These are phyloP conservation scores for Saccharum spontaneum DNA, from an alignment of 176 grass and related monocot species.

Conservation along the genomic window DNA sequence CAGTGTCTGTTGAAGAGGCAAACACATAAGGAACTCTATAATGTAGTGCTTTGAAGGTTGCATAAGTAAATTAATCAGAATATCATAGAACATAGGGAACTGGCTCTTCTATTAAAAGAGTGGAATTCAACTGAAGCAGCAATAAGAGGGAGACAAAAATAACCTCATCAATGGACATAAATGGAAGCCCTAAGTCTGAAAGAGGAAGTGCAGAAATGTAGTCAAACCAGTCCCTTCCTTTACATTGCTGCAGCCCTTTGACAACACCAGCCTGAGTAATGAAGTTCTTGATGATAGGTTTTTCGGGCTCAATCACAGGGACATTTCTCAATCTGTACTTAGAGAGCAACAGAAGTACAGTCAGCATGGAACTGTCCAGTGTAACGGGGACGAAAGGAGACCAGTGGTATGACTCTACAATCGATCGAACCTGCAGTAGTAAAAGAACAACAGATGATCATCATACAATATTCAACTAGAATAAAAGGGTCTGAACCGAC, in stretches of 20 bases:
- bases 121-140: constrained; percentile 16
- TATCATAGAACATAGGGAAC: neutral
- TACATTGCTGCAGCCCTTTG: constrained; percentile 81
- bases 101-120: neutral
- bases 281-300: constrained; percentile 79
- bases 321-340: constrained; percentile 95
- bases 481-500: neutral
- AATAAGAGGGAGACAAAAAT: constrained; percentile 30
- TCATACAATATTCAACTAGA: constrained; percentile 12
- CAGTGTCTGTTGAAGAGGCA: neutral
- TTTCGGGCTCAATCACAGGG: constrained; percentile 72
- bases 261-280: constrained; percentile 85
- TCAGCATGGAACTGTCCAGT: constrained; percentile 76
- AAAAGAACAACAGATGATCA: constrained; percentile 6
- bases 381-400: constrained; percentile 80
- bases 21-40: neutral
- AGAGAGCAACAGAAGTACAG: constrained; percentile 83
- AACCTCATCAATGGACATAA: constrained; percentile 87
- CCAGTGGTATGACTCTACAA: constrained; percentile 66
- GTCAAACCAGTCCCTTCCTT: constrained; percentile 97
- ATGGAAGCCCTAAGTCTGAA: constrained; percentile 93
- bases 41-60: neutral
- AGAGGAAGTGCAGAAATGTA: constrained; percentile 74
- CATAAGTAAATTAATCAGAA: constrained; percentile 13
- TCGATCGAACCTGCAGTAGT: constrained; percentile 61